phyloP scores from a whole-genome alignment of 2,329 filamentous ascomycete genomes.

The Aschersonia sp. region DNA sequence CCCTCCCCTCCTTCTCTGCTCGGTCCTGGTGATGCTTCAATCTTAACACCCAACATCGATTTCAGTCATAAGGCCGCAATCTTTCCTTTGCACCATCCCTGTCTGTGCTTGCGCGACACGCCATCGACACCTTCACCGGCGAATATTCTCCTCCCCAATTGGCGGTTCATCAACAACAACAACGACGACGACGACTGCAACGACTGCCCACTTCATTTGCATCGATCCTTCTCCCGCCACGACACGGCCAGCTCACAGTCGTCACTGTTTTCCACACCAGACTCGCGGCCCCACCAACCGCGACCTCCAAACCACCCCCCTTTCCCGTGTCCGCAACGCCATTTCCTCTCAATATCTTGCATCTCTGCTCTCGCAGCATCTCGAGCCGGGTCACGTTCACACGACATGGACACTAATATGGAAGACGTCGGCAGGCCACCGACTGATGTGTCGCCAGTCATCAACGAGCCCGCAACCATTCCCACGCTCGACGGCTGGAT shows the following conservation, averaged over 20 bases:
- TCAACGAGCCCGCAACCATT: slow-evolving; percentile 73
- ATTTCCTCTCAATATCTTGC: slow-evolving; percentile 11
- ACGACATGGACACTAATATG: slow-evolving; percentile 90
- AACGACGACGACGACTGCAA: not conserved
- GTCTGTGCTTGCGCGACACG: slow-evolving; percentile 1
- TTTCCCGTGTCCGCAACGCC: slow-evolving; percentile 14
- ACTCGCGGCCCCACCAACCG: slow-evolving; percentile 7
- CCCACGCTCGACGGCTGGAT: slow-evolving; percentile 96
- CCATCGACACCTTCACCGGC: not conserved
- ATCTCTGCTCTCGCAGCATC: slow-evolving; percentile 7
- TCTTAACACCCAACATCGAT: too few species aligned
- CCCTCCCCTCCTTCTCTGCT: too few species aligned
- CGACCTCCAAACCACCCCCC: slow-evolving; percentile 1
- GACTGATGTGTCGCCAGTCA: slow-evolving; percentile 58
- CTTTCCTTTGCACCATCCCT: slow-evolving; percentile 4
- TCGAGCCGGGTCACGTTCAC: slow-evolving; percentile 6
- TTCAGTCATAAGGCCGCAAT: not conserved
- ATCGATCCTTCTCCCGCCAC: not conserved
- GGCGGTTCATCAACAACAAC: not conserved
- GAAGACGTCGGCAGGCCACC: slow-evolving; percentile 87
- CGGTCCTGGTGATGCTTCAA: too few species aligned
- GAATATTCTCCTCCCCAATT: not conserved
- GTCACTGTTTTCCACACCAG: not conserved
- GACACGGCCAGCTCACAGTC: not conserved
- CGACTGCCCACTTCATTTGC: not conserved